phyloP scores from a whole-genome alignment of 1,284 basidiomycete genomes.

The Rhodotorula sp. region DNA sequence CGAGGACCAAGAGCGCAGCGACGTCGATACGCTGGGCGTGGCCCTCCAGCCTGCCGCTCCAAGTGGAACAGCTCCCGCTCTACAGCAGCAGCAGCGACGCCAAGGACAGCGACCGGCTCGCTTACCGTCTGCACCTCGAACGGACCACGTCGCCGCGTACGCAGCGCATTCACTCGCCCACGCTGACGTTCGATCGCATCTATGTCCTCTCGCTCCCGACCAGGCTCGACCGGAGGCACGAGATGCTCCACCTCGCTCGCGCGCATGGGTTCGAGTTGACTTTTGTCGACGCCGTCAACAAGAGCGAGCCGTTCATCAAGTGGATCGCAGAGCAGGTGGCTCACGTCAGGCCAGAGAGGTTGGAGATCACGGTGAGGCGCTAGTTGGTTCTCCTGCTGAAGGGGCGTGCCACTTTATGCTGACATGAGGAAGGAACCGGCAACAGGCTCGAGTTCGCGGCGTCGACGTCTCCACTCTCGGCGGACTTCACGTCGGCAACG shows the following conservation, averaged over 20 bases:
- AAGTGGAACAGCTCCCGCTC: background rate
- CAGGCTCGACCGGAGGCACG: constrained; percentile 41
- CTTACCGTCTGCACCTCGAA: constrained; percentile 41
- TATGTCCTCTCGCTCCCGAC: constrained; percentile 45
- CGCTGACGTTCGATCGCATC: constrained; percentile 45
- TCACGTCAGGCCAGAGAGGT: constrained; percentile 38
- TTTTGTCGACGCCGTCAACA: constrained; percentile 45
- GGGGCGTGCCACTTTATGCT: background rate
- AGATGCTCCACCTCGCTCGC: constrained; percentile 43
- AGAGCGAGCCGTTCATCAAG: constrained; percentile 42
- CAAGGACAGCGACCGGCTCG: background rate
- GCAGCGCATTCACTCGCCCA: constrained; percentile 40
- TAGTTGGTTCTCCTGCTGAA: background rate
- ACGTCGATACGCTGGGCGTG: background rate
- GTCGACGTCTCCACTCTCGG: constrained; percentile 24
- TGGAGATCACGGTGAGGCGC: constrained; percentile 30
- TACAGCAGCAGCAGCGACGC: background rate
- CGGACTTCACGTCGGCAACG: constrained; percentile 35
- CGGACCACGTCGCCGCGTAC: constrained; percentile 32
- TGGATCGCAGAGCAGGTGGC: constrained; percentile 46
- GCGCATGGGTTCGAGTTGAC: constrained; percentile 44
- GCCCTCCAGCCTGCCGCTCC: background rate
- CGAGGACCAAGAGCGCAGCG: constrained; percentile 16
- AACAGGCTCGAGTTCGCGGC: constrained; percentile 28
- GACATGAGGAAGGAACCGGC: background rate